Evolutionary conservation across 176 grass and related monocot species (phyloP).

Genomic region (bread wheat (Triticum aestivum)): DNA sequence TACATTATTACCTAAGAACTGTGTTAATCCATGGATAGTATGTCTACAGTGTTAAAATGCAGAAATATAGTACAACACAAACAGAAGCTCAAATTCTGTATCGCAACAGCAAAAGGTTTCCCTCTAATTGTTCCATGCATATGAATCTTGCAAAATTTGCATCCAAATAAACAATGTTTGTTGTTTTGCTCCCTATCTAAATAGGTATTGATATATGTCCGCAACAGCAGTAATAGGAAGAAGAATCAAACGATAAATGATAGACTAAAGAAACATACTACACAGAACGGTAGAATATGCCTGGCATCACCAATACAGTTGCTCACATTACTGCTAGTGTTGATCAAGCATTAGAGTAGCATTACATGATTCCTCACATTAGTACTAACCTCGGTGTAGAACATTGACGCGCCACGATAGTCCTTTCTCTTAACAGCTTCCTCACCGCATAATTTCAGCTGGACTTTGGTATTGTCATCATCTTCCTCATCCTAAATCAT

Average conservation of each 20-base stretch:
- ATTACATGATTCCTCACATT: neutral
- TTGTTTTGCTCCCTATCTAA: neutral
- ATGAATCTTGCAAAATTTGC: slow-evolving; percentile 7
- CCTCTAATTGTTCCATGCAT: slow-evolving; percentile 5
- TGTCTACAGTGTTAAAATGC: neutral
- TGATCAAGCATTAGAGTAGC: slow-evolving; percentile 4
- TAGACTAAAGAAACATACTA: slow-evolving; percentile 6
- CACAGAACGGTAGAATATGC: neutral
- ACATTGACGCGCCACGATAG: slow-evolving; percentile 17
- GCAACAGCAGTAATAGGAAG: neutral
- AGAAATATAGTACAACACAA: neutral
- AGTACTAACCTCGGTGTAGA: slow-evolving; percentile 21
- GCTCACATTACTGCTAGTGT: neutral
- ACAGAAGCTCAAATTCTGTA: neutral
- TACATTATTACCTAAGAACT: neutral
- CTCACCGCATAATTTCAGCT: slow-evolving; percentile 31
- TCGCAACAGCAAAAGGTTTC: neutral
- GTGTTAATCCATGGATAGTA: neutral
- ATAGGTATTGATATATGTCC: neutral
- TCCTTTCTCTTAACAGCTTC: slow-evolving; percentile 39
- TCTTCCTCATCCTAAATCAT: slow-evolving; percentile 12
- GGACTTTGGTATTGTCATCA: neutral
- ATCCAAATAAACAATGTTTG: neutral
- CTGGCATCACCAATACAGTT: neutral
- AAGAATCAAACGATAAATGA: slow-evolving; percentile 1